These are phyloP conservation scores for Populus ilicifolia DNA, from an alignment of 345 rosid genomes.

Conservation along the genomic window DNA sequence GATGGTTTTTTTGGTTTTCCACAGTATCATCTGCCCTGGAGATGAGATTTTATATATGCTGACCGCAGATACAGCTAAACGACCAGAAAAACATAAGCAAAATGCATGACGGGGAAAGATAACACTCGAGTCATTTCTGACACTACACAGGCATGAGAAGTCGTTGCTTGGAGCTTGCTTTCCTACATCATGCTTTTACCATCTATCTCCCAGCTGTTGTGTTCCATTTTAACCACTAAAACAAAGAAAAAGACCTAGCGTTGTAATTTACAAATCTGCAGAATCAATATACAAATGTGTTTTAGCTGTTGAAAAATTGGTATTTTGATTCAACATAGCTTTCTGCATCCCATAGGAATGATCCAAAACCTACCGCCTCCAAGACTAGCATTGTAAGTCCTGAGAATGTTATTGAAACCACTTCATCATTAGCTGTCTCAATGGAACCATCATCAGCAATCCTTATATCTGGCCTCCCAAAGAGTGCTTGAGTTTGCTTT, in stretches of 20 bases:
- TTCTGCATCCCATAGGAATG: conserved; percentile 91
- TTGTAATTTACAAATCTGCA: background rate
- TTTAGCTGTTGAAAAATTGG: conserved; percentile 57
- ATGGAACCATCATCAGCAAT: conserved; percentile 72
- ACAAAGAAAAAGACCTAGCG: background rate
- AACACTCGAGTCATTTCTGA: background rate
- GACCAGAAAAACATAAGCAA: background rate
- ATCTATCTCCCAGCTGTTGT: background rate
- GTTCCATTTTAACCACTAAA: background rate
- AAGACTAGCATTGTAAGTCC: conserved; percentile 80
- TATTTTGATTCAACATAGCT: conserved; percentile 76
- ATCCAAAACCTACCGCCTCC: conserved; percentile 89
- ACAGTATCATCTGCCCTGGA: background rate
- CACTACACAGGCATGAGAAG: background rate
- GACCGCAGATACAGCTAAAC: background rate
- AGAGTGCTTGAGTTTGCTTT: conserved; percentile 88
- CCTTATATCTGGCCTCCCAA: conserved; percentile 74
- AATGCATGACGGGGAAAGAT: background rate
- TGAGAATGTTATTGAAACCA: conserved; percentile 49
- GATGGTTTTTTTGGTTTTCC: background rate
- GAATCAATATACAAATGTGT: background rate
- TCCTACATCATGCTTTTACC: background rate
- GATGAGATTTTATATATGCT: background rate
- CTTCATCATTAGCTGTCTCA: conserved; percentile 59
- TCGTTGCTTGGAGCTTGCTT: background rate